Base-by-base conservation (phyloP, 192 early-diverging fungal species). In the Jimgerdemannia flammicorona region DNA sequence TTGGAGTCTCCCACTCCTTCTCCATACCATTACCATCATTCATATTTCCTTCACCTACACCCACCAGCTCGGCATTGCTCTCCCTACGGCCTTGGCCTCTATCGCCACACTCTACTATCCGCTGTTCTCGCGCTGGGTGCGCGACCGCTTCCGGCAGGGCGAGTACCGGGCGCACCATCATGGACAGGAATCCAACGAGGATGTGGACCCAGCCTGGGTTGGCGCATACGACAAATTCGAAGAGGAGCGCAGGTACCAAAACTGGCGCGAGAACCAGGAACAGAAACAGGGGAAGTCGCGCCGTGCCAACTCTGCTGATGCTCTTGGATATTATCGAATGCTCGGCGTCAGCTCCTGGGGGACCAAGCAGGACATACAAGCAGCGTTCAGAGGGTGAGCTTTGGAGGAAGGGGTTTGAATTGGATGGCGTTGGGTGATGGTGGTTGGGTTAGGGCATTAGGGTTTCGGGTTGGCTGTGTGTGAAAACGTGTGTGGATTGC, bases 181-280 rank as follows among this genome's bases (percentile, higher is more conserved):
- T 17, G 75, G 72, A 41, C 74, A 87, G 8, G 86, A 85, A 9
- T 72, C 79, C 0, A 70, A 72, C 9, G 73, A 79, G 29, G 40
- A 78, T 14, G 85, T 84, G 84, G 84, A 88, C 43, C 74, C 76
- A 3, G 84, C 84, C 17, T 88, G 86, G 86, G 81, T 83, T 4
- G 73, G 66, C 3, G 84, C 83, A 4, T 88, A 86, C 71, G 83
- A 84, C 59, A 74, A 76, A 3, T 81, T 72, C 72, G 81, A 83
- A 69, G 72, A 78, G n/a, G 68, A 79, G 17, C 63, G 72, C 40
- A 64, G 81, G 49, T 77, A 75, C 44, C 72, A 68, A 20, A 64
- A 72, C 43, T 79, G 80, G 77, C 72, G 67, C 9, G 49, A 59
- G 49, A 59, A 59, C 14, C 74, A 75, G 43, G 78, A 77, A 44